Conservation (phyloP, 2,329 filamentous ascomycete species). For the Leptosphaerulina australis region DNA sequence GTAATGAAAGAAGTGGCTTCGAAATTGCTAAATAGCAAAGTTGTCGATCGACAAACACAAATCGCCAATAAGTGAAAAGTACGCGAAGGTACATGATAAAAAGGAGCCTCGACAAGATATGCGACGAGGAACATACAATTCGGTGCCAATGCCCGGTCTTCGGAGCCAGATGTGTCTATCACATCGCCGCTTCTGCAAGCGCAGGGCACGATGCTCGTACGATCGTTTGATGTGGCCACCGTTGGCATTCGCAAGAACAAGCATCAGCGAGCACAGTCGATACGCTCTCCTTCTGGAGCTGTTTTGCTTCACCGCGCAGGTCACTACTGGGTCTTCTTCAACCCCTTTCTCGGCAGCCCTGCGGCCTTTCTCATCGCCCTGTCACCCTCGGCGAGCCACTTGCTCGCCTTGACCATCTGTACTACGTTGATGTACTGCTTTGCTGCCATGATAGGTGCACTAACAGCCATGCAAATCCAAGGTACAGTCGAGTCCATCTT, state of each 20-base stretch:
- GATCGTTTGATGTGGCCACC: too few relatives aligned
- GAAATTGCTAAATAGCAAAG: neutral
- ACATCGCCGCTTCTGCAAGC: too few relatives aligned
- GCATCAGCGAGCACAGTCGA: too few relatives aligned
- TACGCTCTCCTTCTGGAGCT: too few relatives aligned
- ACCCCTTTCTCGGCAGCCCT: conserved; percentile 47
- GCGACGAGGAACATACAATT: neutral
- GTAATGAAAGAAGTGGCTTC: conserved; percentile 1
- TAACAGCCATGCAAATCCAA: conserved; percentile 81
- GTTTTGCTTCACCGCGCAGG: too few relatives aligned
- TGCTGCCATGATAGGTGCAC: conserved; percentile 82
- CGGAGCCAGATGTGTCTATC: neutral
- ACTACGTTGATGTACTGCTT: conserved; percentile 96
- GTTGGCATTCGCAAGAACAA: too few relatives aligned
- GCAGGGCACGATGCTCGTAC: too few relatives aligned
- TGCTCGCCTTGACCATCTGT: conserved; percentile 90
- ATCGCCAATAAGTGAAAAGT: neutral
- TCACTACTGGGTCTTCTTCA: conserved; percentile 39
- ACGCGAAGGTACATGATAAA: conserved; percentile 9
- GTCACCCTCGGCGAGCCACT: conserved; percentile 93
- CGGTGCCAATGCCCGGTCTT: neutral
- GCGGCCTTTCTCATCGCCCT: conserved; percentile 62
- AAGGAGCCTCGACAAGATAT: neutral
- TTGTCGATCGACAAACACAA: neutral
- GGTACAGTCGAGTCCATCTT: conserved; percentile 70